A percentile compares a stretch with the other conserved stretches of the same genome.
These are phyloP conservation scores for Collybia nuda DNA, from an alignment of 768 basidiomycete genomes.

Conservation along the genomic window DNA sequence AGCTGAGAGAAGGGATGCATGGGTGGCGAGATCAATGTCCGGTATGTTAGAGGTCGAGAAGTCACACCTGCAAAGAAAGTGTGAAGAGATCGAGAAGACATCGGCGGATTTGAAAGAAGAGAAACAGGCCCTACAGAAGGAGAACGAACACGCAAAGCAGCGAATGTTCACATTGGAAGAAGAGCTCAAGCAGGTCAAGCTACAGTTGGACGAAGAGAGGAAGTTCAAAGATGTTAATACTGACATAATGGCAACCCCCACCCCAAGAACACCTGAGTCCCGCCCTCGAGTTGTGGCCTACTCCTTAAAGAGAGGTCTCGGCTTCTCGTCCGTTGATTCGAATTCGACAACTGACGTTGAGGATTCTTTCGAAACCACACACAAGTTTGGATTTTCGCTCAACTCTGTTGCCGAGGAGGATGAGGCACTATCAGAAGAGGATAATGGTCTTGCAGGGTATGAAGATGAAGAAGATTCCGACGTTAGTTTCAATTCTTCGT, in stretches of 20 bases:
- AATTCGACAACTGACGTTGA: slow-evolving; percentile 73
- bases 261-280: slow-evolving; percentile 34
- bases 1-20: slow-evolving; percentile 77
- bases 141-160: slow-evolving; percentile 34
- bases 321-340: slow-evolving; percentile 64
- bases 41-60: slow-evolving; percentile 71
- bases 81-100: slow-evolving; percentile 36
- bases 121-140: slow-evolving; percentile 28
- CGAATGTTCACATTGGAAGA: slow-evolving; percentile 45
- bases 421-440: slow-evolving; percentile 42
- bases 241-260: slow-evolving; percentile 46
- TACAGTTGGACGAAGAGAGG: slow-evolving; percentile 28
- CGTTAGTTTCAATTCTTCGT: slow-evolving; percentile 45
- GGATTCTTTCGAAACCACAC: slow-evolving; percentile 40
- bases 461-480: slow-evolving; percentile 71
- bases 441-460: slow-evolving; percentile 61
- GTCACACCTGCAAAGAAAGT: slow-evolving; percentile 47
- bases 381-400: slow-evolving; percentile 44
- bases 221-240: slow-evolving; percentile 14
- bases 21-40: slow-evolving; percentile 76
- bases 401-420: slow-evolving; percentile 60
- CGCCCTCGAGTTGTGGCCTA: slow-evolving; percentile 18
- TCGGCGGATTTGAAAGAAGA: slow-evolving; percentile 26
- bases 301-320: slow-evolving; percentile 44
- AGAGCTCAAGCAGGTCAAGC: slow-evolving; percentile 40